phyloP scores from a whole-genome alignment of 2,329 filamentous ascomycete species.

The Alternaria incomplexa region DNA sequence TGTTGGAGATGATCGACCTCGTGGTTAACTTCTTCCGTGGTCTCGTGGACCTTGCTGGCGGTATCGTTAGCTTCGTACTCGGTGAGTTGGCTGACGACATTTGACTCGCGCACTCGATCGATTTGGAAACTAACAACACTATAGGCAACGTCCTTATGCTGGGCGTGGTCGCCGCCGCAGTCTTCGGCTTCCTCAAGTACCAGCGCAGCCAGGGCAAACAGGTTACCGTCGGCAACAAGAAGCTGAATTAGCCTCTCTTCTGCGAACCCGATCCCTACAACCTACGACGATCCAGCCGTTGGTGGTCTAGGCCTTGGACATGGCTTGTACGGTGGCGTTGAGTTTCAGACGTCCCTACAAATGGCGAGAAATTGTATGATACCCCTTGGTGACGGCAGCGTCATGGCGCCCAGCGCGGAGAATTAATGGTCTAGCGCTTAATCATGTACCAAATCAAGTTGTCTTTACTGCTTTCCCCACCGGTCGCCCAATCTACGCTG shows the following conservation, averaged over 20 bases:
- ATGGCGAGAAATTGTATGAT: slow-evolving; percentile 5
- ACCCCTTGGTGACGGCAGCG: background rate
- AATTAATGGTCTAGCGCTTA: background rate
- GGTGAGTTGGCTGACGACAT: slow-evolving; percentile 24
- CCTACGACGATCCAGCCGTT: background rate
- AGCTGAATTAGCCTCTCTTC: slow-evolving; percentile 37
- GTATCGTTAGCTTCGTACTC: slow-evolving; percentile 41
- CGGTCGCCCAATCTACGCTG: background rate
- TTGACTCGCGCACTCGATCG: background rate
- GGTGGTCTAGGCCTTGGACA: background rate
- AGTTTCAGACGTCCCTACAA: background rate
- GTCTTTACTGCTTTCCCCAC: background rate
- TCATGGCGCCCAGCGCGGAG: background rate
- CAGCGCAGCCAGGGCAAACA: slow-evolving; percentile 45
- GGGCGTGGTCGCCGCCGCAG: slow-evolving; percentile 37
- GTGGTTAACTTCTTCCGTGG: slow-evolving; percentile 43
- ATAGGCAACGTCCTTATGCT: slow-evolving; percentile 46
- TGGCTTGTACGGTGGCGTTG: background rate
- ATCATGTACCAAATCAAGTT: background rate
- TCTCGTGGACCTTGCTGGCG: slow-evolving; percentile 42
- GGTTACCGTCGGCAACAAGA: slow-evolving; percentile 46
- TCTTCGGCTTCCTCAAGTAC: slow-evolving; percentile 46
- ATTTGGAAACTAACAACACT: slow-evolving; percentile 9
- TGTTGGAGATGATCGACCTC: slow-evolving; percentile 34
- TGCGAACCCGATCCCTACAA: background rate